Conservation (phyloP, 2,329 filamentous ascomycete species). For the Colletotrichum gloeosporioides region DNA sequence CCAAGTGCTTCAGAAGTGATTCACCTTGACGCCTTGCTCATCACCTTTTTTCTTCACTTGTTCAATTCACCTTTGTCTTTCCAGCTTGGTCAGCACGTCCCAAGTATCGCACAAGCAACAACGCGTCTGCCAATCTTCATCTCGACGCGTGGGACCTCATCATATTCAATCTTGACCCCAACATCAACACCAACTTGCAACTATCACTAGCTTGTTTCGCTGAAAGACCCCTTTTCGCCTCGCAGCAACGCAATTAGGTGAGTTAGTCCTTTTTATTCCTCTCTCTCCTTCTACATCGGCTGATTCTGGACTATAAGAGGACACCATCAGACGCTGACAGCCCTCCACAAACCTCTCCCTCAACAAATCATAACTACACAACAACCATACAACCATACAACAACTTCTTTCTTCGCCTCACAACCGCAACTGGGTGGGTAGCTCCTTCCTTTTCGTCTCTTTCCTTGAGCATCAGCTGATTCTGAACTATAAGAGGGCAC, state of each 20-base stretch:
- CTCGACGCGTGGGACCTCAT: not conserved
- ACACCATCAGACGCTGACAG: not conserved
- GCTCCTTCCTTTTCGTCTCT: not conserved
- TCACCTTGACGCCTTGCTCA: not conserved
- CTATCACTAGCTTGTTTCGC: not conserved
- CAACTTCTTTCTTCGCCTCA: not conserved
- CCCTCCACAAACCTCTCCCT: not conserved
- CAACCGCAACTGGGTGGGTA: not conserved
- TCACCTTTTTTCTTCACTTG: not conserved
- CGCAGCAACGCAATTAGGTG: not conserved
- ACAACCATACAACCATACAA: not conserved
- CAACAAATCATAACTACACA: not conserved
- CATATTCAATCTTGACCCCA: not conserved
- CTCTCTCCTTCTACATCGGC: not conserved
- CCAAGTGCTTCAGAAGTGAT: not conserved
- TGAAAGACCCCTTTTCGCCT: accelerated
- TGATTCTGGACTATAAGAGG: not conserved
- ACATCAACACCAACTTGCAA: not conserved
- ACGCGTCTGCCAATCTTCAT: not conserved
- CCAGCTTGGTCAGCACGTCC: not conserved
- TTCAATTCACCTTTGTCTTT: not conserved
- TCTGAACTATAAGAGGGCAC: not conserved
- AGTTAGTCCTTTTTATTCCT: accelerated
- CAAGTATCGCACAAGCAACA: accelerated
- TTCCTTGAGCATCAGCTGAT: not conserved